These are phyloP conservation scores for Rhynchosporium graminicola DNA, from an alignment of 2,329 filamentous ascomycete genomes.

Conservation along the genomic window DNA sequence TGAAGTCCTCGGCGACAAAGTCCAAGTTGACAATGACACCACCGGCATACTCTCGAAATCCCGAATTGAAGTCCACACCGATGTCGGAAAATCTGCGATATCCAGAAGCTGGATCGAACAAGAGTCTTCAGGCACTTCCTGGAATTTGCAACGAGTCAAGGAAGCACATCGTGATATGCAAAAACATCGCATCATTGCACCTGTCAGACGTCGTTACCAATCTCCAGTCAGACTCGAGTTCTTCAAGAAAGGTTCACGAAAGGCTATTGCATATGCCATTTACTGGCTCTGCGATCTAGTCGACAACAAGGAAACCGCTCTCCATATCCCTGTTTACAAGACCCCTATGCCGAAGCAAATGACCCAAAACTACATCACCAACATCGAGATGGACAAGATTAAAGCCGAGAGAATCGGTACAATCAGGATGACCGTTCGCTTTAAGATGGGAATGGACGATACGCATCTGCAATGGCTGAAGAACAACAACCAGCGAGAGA, in stretches of 20 bases:
- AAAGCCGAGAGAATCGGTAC: slow-evolving; percentile 23
- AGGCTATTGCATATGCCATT: slow-evolving; percentile 24
- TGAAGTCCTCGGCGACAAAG: slow-evolving; percentile 26
- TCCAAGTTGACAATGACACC: slow-evolving; percentile 20
- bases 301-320: slow-evolving; percentile 24
- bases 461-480: slow-evolving; percentile 27
- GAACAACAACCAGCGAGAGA: slow-evolving; percentile 27
- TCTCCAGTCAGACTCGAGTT: slow-evolving; percentile 28
- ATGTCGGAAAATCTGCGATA: slow-evolving; percentile 26
- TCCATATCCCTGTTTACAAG: slow-evolving; percentile 24
- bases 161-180: slow-evolving; percentile 21
- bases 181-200: slow-evolving; percentile 25
- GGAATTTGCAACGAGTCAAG: slow-evolving; percentile 22
- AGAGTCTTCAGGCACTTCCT: slow-evolving; percentile 14
- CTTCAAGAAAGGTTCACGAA: slow-evolving; percentile 22
- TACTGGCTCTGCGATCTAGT: slow-evolving; percentile 29
- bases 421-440: slow-evolving; percentile 21
- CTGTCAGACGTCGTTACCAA: slow-evolving; percentile 27
- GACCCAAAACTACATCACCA: slow-evolving; percentile 26
- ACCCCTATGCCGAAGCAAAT: slow-evolving; percentile 26
- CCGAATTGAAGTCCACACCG: slow-evolving; percentile 25
- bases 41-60: slow-evolving; percentile 16
- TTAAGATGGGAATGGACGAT: slow-evolving; percentile 31
- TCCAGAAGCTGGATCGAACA: slow-evolving; percentile 24
- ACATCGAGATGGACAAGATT: slow-evolving; percentile 21